A percentile compares a stretch with the other conserved stretches of the same genome.
phyloP scores from a whole-genome alignment of 352 stramenopile genomes.

The Pythium monospermum region DNA sequence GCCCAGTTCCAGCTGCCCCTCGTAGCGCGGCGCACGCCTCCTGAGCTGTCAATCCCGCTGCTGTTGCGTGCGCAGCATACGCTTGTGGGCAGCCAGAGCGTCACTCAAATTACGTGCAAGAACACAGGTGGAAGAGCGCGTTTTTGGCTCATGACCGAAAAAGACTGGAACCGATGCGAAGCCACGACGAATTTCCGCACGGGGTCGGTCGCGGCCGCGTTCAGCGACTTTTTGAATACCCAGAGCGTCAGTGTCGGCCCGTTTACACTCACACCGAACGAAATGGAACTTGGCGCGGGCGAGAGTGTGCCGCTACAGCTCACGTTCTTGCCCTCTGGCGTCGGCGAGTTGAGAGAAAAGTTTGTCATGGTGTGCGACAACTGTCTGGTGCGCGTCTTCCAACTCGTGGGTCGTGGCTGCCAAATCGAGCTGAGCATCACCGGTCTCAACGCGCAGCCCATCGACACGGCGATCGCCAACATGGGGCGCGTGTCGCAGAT shows the following conservation, averaged over 20 bases:
- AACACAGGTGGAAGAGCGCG: conserved; percentile 56
- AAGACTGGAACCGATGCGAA: conserved; percentile 43
- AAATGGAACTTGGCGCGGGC: conserved; percentile 42
- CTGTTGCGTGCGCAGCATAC: conserved; percentile 50
- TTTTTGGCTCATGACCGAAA: conserved; percentile 71
- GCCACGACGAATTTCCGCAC: conserved; percentile 6
- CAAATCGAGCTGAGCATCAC: conserved; percentile 57
- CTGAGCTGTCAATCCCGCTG: conserved; percentile 62
- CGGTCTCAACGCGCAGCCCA: conserved; percentile 34
- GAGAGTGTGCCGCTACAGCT: conserved; percentile 44
- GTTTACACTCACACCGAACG: conserved; percentile 51
- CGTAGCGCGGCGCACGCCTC: conserved; percentile 38
- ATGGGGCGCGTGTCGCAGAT: conserved; percentile 47
- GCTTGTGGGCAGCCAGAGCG: conserved; percentile 48
- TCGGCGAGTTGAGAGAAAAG: conserved; percentile 53
- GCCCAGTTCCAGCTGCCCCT: conserved; percentile 38
- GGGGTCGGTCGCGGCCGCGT: neutral
- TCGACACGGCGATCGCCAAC: conserved; percentile 37
- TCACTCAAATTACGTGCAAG: conserved; percentile 42
- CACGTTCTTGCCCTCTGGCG: conserved; percentile 43
- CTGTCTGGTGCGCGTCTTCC: conserved; percentile 67
- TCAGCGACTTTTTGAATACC: conserved; percentile 1
- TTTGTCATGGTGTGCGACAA: conserved; percentile 85
- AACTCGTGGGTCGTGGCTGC: conserved; percentile 58
- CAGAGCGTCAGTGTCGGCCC: conserved; percentile 27